Evolutionary conservation across 1,284 basidiomycete genomes (phyloP), one percentile per base, ranked within the genome.

Genomic region (Cerioporus squamosus): DNA sequence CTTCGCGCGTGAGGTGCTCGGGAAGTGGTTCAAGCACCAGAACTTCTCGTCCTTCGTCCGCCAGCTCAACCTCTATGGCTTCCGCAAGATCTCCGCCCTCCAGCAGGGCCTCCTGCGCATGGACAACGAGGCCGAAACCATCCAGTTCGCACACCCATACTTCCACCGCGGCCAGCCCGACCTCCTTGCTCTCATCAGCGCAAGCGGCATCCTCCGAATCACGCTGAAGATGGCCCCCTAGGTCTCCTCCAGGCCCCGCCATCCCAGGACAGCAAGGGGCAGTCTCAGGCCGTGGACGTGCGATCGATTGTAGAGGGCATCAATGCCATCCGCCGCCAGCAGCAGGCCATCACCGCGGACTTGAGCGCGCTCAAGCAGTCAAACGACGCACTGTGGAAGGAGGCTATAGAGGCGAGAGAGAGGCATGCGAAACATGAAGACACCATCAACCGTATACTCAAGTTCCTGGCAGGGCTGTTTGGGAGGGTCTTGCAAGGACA

Each of bases 41-140:
- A 97, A 96, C 75, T 97, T 97, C 72, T 88, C 87, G 47, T 94
- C 92, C 40, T 98, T 98, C 72, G 95, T 98, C 39, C 86, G 96
- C 26, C 96, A 98, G 74, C 84, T 98, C 68, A 98, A 98, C 81
- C 97, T 97, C 94, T 96, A 97, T 73, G 94, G 94, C 44, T 97
- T 97, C 72, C 94, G 95, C 81, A 95, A 95, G 79, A 92, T 97
- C 50, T 94, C 95, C 0, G 95, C 98, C 71, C 86, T 98, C 23
- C 95, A 97, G 70, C 94, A 97, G 72, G 96, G 96, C 31, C 94
- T 95, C 22, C 82, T 98, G 60, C 87, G 86, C 67, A 85, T 86
- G 70, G 90, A 93, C 59, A 82, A 85, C 42, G 91, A 93, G 59
- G 87, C 85, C 43, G 96, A 98, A 72, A 84, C 94, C 44, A 96